Evolutionary conservation across 805 yeast species (phyloP), one percentile per base, ranked within the genome.

Genomic region (Yamadazyma tumulicola): DNA sequence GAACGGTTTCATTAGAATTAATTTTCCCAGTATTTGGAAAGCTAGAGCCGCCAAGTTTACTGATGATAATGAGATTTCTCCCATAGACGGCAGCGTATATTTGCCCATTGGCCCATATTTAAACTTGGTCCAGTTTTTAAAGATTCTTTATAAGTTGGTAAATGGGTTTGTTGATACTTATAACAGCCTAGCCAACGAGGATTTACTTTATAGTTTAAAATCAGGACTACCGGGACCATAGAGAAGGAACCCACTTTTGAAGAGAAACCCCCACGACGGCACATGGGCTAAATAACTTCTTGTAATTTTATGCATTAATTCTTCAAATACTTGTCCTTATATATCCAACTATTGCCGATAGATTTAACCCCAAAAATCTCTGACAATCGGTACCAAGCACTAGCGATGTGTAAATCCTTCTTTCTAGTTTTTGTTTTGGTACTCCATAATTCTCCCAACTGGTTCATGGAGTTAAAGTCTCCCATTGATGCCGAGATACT

Each of bases 321-420:
- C 17, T 23, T 22, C 59, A 64, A 53, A 48, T 83, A 82, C 61
- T 81, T 82, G 30, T 75, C 77, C 54, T 80, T 82, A 59, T 81
- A 77, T 22, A 82, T 80, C 91, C 91, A 83, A 40, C 79, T 74
- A 38, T 81, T 77, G 0, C 88, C 89, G 17, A 79, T 72, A 36
- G 79, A 58, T 43, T 68, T 72, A 15, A 72, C 72, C 3, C 88
- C 88, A 43, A 71, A 68, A 19, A 68, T 59, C 34, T 79, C 87
- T 11, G 85, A 82, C 20, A 76, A 57, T 26, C 89, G 65, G 38
- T 76, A 72, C 80, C 88, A 81, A 9, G 79, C 75, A 2, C 89
- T 84, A 3, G 91, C 85, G 47, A 73, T 62, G 29, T 59, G 54
- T 31, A 69, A 53, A 51, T 85, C 84, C 47, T 75, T 79, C 55